phyloP scores from a whole-genome alignment of 176 grass and related monocot genomes.

The Urochloa ruziziensis region DNA sequence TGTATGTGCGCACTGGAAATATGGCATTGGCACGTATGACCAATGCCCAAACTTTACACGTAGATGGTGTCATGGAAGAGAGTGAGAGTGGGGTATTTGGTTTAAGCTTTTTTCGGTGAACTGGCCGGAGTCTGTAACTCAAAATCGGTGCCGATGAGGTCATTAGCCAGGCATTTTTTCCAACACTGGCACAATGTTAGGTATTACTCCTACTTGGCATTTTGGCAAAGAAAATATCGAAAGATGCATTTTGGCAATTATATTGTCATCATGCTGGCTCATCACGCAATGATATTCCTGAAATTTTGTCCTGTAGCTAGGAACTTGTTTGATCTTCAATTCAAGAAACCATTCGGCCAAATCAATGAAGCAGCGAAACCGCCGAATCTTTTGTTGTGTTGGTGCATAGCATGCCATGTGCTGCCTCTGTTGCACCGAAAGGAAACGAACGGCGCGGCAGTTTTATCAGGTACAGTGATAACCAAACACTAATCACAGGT shows the following conservation, averaged over 20 bases:
- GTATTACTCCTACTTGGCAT: neutral
- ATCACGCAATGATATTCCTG: neutral
- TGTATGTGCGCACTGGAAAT: neutral
- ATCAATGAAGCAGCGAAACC: neutral
- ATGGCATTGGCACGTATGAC: neutral
- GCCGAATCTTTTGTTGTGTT: neutral
- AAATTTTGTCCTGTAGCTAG: neutral
- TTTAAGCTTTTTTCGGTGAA: neutral
- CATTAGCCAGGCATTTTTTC: neutral
- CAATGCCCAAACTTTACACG: neutral
- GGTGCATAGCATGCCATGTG: conserved; percentile 46
- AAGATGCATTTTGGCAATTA: neutral
- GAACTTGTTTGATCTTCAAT: neutral
- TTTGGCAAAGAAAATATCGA: no score
- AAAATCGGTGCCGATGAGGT: neutral
- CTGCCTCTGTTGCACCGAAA: conserved; percentile 13
- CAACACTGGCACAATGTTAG: neutral
- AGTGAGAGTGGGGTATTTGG: neutral
- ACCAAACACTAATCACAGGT: neutral
- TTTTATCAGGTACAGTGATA: conserved; percentile 21
- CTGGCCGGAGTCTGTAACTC: neutral
- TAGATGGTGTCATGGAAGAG: neutral
- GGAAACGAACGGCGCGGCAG: neutral
- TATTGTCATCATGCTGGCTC: conserved; percentile 6
- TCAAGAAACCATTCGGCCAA: neutral